Evolutionary conservation across 257 asterid genomes (phyloP).

Genomic region (Solanum stenotomum): DNA sequence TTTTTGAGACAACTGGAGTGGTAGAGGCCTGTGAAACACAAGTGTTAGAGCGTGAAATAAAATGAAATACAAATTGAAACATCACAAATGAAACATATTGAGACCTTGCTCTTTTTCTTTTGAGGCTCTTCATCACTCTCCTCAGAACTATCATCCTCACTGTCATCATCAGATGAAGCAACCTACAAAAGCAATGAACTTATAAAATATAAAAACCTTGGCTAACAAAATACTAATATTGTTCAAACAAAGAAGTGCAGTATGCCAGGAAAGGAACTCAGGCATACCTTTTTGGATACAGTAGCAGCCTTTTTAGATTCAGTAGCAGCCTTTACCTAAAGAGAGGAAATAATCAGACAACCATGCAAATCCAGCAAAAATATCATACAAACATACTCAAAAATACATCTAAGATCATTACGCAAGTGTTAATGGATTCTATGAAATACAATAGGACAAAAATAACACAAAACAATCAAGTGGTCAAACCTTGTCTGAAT

Average conservation of each 20-base stretch:
- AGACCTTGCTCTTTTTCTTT: constrained; percentile 35
- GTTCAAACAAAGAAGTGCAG: background rate
- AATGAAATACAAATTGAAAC: background rate
- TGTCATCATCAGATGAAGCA: background rate
- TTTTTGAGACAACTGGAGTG: background rate
- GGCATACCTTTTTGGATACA: background rate
- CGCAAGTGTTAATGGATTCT: background rate
- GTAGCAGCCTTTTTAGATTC: background rate
- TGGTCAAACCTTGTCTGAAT: constrained; percentile 9
- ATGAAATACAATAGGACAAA: background rate
- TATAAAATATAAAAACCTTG: background rate
- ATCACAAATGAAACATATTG: constrained; percentile 6
- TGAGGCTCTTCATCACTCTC: constrained; percentile 47
- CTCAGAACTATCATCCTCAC: constrained; percentile 32
- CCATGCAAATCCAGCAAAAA: background rate
- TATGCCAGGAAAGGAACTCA: background rate
- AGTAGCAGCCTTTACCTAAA: background rate
- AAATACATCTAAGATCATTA: background rate
- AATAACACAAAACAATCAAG: background rate
- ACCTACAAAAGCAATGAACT: background rate
- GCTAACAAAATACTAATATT: background rate
- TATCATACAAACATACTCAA: background rate
- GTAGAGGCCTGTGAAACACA: background rate
- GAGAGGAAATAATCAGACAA: constrained; percentile 29
- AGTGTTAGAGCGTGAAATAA: background rate